Base-by-base conservation (phyloP, 306 rosid species). In the Cucumis hystrix region DNA sequence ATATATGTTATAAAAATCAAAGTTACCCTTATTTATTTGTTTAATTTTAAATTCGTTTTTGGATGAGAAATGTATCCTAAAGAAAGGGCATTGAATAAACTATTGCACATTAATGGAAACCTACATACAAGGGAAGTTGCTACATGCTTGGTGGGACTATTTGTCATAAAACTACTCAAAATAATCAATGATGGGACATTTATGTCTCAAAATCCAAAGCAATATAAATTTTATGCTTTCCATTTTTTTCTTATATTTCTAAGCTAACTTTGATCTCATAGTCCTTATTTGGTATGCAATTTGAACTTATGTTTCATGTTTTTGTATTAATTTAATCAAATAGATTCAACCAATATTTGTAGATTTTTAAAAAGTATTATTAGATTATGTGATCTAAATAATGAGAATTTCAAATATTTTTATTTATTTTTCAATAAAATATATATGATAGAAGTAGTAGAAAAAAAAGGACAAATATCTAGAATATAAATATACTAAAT, bases 141-240 rank as follows among this genome's bases (percentile, higher is more conserved):
- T n/a, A 20, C 30, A 67, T 39, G 55, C 54, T 41, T 67, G 55
- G 54, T 67, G 74, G 33, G n/a, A 67, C 35, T 40, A 67, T 17
- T 23, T 40, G 33, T 18, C 55, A 66, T 37, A 66, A 66, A 66
- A 66, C 21, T 66, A 8, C 12, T 35, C 52, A 20, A 67, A 67
- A 30, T 40, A 67, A 66, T 66, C 52, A 67, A 67, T 67, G 74
- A 67, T 41, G 74, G 55, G 74, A 43, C 74, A n/a, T 67, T 20
- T n/a, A 11, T 20, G 55, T 41, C 74, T 41, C 74, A 41, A 67
- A n/a, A 40, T 67, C 1, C 5, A 67, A 37, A 40, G 4, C 73
- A 66, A 1, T 66, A 6, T 52, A 1, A 3, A 43, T 3, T 0
- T 47, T 47, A 3, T 47, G 54, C 4, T 47, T 47, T 47, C 54